Percentiles rank a stretch among this genome's conserved stretches.
Evolutionary conservation across 306 rosid genomes (phyloP).

Genomic region (Arachis stenosperma): DNA sequence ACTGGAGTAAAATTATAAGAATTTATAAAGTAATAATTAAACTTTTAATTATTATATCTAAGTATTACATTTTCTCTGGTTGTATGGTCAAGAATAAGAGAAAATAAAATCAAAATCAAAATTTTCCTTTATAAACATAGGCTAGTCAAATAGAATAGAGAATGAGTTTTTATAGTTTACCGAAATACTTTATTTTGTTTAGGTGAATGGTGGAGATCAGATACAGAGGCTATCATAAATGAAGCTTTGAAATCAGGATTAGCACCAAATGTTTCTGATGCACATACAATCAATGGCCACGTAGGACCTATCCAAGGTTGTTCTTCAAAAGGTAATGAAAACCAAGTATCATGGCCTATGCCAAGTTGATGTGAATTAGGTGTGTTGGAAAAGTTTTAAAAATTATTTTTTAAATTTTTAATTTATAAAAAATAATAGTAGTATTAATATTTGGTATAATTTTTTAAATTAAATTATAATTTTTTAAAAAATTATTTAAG

Average conservation of each 20-base stretch:
- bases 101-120: background rate
- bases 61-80: background rate
- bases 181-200: conserved; percentile 24
- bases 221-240: conserved; percentile 61
- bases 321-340: conserved; percentile 46
- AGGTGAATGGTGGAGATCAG: conserved; percentile 90
- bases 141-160: background rate
- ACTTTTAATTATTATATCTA: background rate
- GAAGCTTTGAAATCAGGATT: conserved; percentile 70
- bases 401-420: too few species aligned
- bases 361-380: background rate
- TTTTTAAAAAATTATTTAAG: too few species aligned
- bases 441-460: too few species aligned
- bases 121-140: background rate
- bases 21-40: too few species aligned
- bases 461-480: too few species aligned
- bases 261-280: conserved; percentile 77
- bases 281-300: conserved; percentile 67
- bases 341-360: background rate
- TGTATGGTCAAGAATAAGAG: background rate
- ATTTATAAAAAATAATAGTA: too few species aligned
- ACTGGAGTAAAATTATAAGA: too few species aligned
- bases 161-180: too few species aligned
- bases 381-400: too few species aligned
- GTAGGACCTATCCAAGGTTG: conserved; percentile 54